These are phyloP conservation scores for Ettlia oleoabundans DNA, from an alignment of 139 green algal genomes.

Conservation along the genomic window DNA sequence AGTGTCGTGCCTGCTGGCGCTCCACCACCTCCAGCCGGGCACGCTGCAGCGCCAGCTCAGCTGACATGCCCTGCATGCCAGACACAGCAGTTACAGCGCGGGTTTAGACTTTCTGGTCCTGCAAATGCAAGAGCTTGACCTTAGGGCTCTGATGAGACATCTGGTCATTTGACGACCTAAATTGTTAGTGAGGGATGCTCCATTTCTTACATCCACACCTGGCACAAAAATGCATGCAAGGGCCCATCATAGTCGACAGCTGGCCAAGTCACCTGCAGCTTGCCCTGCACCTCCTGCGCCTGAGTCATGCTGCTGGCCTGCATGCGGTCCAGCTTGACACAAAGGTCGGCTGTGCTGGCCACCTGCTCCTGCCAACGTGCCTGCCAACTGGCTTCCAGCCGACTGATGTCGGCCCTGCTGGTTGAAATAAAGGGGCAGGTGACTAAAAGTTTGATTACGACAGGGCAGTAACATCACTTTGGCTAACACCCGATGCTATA, in stretches of 20 bases:
- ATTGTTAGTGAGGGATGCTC: neutral
- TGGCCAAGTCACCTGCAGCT: constrained; percentile 3
- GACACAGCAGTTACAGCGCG: neutral
- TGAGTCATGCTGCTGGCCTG: neutral
- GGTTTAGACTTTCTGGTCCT: too few species aligned
- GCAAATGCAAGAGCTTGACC: too few species aligned
- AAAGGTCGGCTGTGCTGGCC: constrained; percentile 7
- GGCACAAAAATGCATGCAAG: too few species aligned
- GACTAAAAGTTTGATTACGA: neutral
- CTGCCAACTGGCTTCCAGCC: constrained; percentile 17
- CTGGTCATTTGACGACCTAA: too few species aligned
- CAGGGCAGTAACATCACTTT: too few species aligned
- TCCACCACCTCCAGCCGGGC: constrained; percentile 15
- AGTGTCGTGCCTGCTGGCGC: neutral
- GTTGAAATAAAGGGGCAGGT: neutral
- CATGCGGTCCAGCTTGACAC: neutral
- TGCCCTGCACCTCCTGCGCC: neutral
- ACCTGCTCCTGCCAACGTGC: constrained; percentile 17
- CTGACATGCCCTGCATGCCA: neutral
- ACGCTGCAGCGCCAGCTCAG: constrained; percentile 10
- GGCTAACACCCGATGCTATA: too few species aligned
- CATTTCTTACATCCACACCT: neutral
- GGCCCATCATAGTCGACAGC: neutral
- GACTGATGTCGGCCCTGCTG: neutral
- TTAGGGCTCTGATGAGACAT: too few species aligned